These are phyloP conservation scores for Botrytis fragariae DNA, from an alignment of 2,329 filamentous ascomycete genomes.

Conservation along the genomic window DNA sequence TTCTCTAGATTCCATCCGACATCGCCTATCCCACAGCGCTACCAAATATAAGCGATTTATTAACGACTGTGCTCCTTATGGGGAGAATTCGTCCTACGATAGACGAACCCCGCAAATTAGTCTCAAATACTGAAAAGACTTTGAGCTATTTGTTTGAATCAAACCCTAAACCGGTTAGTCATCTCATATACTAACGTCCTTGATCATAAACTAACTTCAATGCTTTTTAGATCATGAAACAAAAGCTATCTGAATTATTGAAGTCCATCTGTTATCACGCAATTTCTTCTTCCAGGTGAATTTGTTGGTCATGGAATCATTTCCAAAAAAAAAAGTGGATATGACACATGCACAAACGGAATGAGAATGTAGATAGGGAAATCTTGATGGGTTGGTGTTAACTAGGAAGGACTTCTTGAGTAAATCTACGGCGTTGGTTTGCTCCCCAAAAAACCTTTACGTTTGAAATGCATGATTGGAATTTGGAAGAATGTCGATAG, in stretches of 20 bases:
- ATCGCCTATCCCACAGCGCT: background rate
- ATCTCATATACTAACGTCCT: background rate
- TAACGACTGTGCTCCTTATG: background rate
- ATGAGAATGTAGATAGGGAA: background rate
- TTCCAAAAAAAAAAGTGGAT: accelerated
- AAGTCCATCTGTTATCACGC: background rate
- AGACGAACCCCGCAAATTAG: background rate
- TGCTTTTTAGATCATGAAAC: background rate
- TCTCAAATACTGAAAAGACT: background rate
- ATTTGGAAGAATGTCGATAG: background rate
- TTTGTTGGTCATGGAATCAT: background rate
- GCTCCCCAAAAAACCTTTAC: background rate
- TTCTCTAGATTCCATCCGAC: background rate
- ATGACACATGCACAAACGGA: background rate
- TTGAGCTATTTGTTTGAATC: background rate
- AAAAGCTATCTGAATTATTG: background rate
- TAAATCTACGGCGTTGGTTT: background rate
- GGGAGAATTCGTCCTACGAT: background rate
- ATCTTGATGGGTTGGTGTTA: background rate
- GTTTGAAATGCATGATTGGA: background rate
- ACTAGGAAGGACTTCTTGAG: background rate
- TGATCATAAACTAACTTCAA: no score
- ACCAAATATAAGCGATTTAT: background rate
- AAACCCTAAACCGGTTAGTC: background rate
- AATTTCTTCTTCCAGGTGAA: background rate